A percentile compares a stretch with the other conserved stretches of the same genome.
Conservation (phyloP, 805 yeast species). For the Kodamaea nitidulidarum region DNA sequence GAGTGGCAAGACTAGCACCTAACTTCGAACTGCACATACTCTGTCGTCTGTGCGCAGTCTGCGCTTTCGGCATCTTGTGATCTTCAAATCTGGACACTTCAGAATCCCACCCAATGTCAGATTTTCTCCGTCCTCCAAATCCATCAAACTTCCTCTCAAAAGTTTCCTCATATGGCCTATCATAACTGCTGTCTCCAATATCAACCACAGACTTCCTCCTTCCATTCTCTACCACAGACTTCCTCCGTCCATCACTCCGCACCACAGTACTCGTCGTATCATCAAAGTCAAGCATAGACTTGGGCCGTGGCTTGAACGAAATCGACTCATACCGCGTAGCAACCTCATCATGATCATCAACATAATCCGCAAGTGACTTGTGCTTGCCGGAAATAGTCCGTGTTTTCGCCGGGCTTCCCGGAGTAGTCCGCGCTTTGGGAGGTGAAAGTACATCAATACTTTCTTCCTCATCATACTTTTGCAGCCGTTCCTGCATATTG, state of each 20-base stretch:
- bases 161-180: no score
- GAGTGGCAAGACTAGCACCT: conserved; percentile 26
- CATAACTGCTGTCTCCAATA: no score
- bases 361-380: conserved; percentile 25
- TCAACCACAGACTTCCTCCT: neutral
- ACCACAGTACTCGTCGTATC: conserved; percentile 7
- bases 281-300: conserved; percentile 13
- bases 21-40: no score
- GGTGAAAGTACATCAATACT: neutral
- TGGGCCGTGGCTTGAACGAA: conserved; percentile 15
- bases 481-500: conserved; percentile 4
- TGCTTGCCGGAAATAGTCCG: conserved; percentile 3
- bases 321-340: conserved; percentile 37
- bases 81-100: neutral
- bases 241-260: neutral
- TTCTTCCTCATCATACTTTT: neutral
- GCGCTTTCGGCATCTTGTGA: no score
- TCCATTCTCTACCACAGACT: neutral
- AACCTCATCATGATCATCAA: conserved; percentile 34
- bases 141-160: no score
- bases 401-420: conserved; percentile 1
- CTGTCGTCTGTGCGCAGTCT: no score
- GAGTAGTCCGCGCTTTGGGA: neutral
- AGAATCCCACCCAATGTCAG: neutral
- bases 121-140: neutral